Percentiles rank a stretch among this genome's conserved stretches.
Conservation (phyloP, 1,139 yeast species). For the Blastobotrys arbuscula region DNA sequence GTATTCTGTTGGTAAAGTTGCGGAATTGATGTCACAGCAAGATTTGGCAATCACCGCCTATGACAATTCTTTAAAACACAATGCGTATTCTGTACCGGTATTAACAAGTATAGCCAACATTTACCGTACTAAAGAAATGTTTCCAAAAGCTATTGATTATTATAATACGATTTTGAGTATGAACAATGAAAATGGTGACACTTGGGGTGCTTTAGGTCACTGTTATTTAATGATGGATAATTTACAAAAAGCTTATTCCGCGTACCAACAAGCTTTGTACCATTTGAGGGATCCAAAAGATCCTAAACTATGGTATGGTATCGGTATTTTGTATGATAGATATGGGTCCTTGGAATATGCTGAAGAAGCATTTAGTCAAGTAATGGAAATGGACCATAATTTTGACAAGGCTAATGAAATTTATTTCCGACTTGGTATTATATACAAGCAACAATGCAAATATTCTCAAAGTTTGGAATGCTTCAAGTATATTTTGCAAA, state of each 20-base stretch:
- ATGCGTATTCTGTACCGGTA: slow-evolving; percentile 81
- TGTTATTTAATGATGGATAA: slow-evolving; percentile 97
- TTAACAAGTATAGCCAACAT: slow-evolving; percentile 81
- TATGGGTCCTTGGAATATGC: slow-evolving; percentile 96
- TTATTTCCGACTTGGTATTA: slow-evolving; percentile 93
- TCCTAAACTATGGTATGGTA: slow-evolving; percentile 97
- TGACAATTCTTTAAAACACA: slow-evolving; percentile 83
- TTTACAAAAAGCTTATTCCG: slow-evolving; percentile 88
- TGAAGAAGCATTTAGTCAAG: slow-evolving; percentile 96
- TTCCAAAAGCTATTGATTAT: slow-evolving; percentile 88
- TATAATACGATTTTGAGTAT: slow-evolving; percentile 81
- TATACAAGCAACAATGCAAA: slow-evolving; percentile 91
- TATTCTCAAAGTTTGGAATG: slow-evolving; percentile 85
- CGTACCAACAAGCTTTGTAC: slow-evolving; percentile 91
- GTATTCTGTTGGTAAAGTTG: slow-evolving; percentile 82
- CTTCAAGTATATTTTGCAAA: slow-evolving; percentile 80
- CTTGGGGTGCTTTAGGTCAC: slow-evolving; percentile 96
- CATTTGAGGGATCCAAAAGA: slow-evolving; percentile 90
- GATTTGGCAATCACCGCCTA: slow-evolving; percentile 87
- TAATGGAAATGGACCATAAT: slow-evolving; percentile 88
- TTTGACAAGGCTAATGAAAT: slow-evolving; percentile 96
- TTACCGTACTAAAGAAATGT: slow-evolving; percentile 83
- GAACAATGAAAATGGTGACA: slow-evolving; percentile 86
- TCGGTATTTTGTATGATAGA: slow-evolving; percentile 90
- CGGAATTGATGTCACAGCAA: slow-evolving; percentile 82